Base-by-base conservation (phyloP, 257 asterid genomes). In the Solanum medicagineum region DNA sequence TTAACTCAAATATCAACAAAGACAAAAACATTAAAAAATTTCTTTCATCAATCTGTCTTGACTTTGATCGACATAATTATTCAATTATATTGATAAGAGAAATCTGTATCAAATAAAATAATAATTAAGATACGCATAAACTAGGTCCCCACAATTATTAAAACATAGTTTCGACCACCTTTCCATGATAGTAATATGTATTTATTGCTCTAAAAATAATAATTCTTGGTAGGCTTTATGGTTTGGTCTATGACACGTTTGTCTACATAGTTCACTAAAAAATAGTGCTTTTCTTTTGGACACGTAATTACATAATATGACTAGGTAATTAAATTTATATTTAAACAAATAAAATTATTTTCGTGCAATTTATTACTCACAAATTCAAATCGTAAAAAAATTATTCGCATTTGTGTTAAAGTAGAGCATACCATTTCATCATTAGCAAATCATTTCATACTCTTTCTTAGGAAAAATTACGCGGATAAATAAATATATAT, bases 21-120 rank as follows among this genome's bases (percentile, higher is more conserved):
- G 10, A 1, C 15, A n/a, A 4, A 59, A 1, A 10, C n/a, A 59
- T 20, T 59, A 59, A 4, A 3, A 20, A n/a, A n/a, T n/a, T 59
- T 0, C 0, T 10, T n/a, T 59, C 40, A 24, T 24, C 19, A 0
- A n/a, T n/a, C 10, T 63, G 5, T 24, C 10, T 24, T 5, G 26
- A 9, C 13, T 13, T 24, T 24, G 14, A 3, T 63, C 6, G 13
- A 6, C 19, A 26, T 2, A 63, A 0, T 12, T 13, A 24, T 24
- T 7, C 19, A 24, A 0, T 63, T 24, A 24, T 63, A 63, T 3
- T 63, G 14, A 24, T 12, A 12, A 63, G 4, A 24, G 4, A 5
- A 24, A 2, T 12, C 1, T 24, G 5, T 63, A 24, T 7, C 10
- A 0, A 1, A 13, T 65, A 32, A 13, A 53, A 26, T 26, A 26